phyloP scores from a whole-genome alignment of 768 basidiomycete species.

The Termitomyces sp. region DNA sequence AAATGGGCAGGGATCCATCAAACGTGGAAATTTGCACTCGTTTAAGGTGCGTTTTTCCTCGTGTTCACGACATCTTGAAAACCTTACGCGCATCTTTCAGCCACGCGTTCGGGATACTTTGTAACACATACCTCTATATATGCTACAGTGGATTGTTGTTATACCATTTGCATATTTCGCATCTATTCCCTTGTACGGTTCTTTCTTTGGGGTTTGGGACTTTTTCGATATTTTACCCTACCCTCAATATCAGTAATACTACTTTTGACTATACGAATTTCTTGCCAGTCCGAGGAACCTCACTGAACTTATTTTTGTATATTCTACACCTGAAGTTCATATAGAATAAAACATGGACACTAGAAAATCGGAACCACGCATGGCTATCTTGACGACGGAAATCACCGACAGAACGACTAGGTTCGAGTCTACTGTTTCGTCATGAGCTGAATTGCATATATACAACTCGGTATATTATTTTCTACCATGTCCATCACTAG shows the following conservation, averaged over 20 bases:
- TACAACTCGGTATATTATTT: neutral
- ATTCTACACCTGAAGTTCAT: neutral
- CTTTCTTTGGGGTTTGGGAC: neutral
- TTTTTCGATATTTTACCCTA: neutral
- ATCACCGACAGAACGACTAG: too few relatives aligned
- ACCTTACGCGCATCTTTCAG: neutral
- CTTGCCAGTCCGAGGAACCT: neutral
- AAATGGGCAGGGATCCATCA: slow-evolving; percentile 48
- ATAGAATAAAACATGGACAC: neutral
- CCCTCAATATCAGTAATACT: neutral
- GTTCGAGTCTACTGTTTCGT: too few relatives aligned
- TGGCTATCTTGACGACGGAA: too few relatives aligned
- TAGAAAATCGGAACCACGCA: too few relatives aligned
- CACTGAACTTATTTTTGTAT: neutral
- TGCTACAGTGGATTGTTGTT: neutral
- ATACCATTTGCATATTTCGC: neutral
- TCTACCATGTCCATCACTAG: neutral
- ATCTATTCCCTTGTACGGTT: neutral
- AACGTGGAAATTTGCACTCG: slow-evolving; percentile 39
- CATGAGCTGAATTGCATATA: neutral
- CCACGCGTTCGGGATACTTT: neutral
- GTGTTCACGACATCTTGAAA: neutral
- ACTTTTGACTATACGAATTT: too few relatives aligned
- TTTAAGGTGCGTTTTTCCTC: neutral
- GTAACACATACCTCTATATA: neutral